Evolutionary conservation across 495 filamentous ascomycete species (phyloP).

Genomic region (Neurospora cerealis): DNA sequence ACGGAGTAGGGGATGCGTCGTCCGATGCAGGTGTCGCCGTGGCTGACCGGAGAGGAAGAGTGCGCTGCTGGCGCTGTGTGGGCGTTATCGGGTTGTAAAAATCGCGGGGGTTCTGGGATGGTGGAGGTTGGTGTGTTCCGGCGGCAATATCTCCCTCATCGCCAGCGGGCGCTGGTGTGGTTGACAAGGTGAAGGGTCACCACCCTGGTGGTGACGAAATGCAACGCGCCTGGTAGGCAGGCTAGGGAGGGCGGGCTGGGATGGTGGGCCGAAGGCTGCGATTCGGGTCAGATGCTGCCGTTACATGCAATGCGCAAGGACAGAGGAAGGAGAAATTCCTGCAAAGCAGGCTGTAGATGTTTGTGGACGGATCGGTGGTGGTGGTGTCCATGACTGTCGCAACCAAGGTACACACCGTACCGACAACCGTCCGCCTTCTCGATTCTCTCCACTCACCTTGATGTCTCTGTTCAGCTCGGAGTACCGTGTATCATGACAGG

Average conservation of each 20-base stretch:
- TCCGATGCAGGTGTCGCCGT: slow-evolving; percentile 16
- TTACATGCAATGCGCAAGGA: background rate
- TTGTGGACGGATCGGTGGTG: background rate
- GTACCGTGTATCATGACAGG: slow-evolving; percentile 8
- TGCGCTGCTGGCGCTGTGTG: slow-evolving; percentile 36
- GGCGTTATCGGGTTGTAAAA: slow-evolving; percentile 28
- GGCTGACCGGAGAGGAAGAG: slow-evolving; percentile 20
- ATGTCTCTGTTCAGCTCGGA: slow-evolving; percentile 2
- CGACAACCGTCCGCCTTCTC: background rate
- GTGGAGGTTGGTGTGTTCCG: slow-evolving; percentile 27
- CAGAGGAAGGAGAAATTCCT: background rate
- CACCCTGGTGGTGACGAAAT: slow-evolving; percentile 27
- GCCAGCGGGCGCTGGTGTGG: slow-evolving; percentile 23
- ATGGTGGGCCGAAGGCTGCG: background rate
- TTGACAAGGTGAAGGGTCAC: slow-evolving; percentile 39
- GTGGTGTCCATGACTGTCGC: background rate
- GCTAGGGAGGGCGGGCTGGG: background rate
- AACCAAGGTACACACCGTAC: background rate
- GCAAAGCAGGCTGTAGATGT: background rate
- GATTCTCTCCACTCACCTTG: slow-evolving; percentile 6
- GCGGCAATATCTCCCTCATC: slow-evolving; percentile 29
- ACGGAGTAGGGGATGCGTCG: slow-evolving; percentile 27
- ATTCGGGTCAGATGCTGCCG: background rate
- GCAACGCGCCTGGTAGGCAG: background rate
- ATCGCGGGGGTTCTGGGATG: slow-evolving; percentile 34